Conservation (phyloP, 2,329 filamentous ascomycete species). For the Pyrenophora seminiperda region DNA sequence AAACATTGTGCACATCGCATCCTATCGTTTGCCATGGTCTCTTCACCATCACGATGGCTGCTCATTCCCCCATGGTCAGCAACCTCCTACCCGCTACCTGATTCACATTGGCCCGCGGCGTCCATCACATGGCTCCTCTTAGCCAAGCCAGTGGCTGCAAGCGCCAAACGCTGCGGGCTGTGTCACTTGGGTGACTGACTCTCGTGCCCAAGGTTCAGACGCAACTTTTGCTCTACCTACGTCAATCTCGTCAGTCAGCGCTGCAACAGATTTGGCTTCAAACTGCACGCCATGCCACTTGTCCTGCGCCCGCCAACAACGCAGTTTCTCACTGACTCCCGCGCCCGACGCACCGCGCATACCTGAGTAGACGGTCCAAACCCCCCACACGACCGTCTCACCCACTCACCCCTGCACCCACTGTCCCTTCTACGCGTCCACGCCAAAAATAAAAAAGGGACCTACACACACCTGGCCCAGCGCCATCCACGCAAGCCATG, state of each 20-base stretch:
- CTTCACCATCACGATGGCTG: constrained; percentile 17
- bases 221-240: constrained; percentile 9
- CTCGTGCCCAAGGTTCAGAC: constrained; percentile 9
- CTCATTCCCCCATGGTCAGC: constrained; percentile 12
- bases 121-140: constrained; percentile 34
- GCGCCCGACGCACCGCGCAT: constrained; percentile 16
- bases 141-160: constrained; percentile 36
- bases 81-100: constrained; percentile 12
- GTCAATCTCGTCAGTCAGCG: constrained; percentile 12
- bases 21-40: constrained; percentile 5
- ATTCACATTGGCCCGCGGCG: constrained; percentile 21
- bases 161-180: constrained; percentile 32
- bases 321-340: constrained; percentile 21
- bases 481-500: constrained; percentile 24
- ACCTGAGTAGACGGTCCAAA: constrained; percentile 13
- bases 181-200: constrained; percentile 28
- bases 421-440: background rate
- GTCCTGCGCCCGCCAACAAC: constrained; percentile 27
- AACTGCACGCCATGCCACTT: constrained; percentile 40
- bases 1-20: constrained; percentile 17
- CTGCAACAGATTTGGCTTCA: no score
- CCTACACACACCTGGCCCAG: background rate
- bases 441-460: constrained; percentile 4
- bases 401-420: constrained; percentile 3
- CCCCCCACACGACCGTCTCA: constrained; percentile 1